phyloP scores from a whole-genome alignment of 495 filamentous ascomycete genomes.

The Penicillium coprophilum region DNA sequence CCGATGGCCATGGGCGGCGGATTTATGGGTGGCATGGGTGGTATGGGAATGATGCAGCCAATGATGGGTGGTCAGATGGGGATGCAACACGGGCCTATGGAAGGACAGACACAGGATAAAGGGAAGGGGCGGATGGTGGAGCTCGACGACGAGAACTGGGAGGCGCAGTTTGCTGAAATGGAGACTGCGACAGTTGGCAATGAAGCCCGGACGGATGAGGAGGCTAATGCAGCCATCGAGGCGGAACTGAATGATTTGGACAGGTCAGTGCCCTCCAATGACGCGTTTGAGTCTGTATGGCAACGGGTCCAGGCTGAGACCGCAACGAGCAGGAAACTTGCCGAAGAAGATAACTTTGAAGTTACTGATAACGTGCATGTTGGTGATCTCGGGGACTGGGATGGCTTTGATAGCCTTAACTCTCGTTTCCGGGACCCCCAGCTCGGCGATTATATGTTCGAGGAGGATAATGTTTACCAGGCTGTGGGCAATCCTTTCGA shows the following conservation, averaged over 20 bases:
- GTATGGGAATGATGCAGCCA: conserved; percentile 53
- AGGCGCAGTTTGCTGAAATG: conserved; percentile 89
- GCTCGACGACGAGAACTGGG: conserved; percentile 91
- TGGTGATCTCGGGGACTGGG: conserved; percentile 68
- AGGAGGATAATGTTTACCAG: conserved; percentile 86
- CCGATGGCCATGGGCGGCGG: conserved; percentile 58
- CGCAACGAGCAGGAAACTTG: conserved; percentile 65
- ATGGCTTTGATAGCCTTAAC: conserved; percentile 65
- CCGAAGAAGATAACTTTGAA: conserved; percentile 60
- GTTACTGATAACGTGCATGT: conserved; percentile 57
- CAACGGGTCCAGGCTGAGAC: conserved; percentile 80
- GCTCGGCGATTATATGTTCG: conserved; percentile 88
- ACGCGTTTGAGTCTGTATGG: conserved; percentile 90
- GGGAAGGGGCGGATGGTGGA: conserved; percentile 91
- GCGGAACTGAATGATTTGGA: conserved; percentile 86
- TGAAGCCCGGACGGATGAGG: conserved; percentile 58
- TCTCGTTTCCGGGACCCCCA: conserved; percentile 66
- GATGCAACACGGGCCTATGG: conserved; percentile 53
- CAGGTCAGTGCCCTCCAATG: conserved; percentile 69
- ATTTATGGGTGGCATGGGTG: conserved; percentile 51
- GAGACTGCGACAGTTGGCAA: conserved; percentile 69
- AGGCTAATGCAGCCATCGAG: conserved; percentile 78
- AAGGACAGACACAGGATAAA: conserved; percentile 59
- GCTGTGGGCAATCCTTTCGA: conserved; percentile 76
- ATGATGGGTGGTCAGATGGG: conserved; percentile 50